phyloP scores from a whole-genome alignment of 352 stramenopile species.

The Pythium aristosporum region DNA sequence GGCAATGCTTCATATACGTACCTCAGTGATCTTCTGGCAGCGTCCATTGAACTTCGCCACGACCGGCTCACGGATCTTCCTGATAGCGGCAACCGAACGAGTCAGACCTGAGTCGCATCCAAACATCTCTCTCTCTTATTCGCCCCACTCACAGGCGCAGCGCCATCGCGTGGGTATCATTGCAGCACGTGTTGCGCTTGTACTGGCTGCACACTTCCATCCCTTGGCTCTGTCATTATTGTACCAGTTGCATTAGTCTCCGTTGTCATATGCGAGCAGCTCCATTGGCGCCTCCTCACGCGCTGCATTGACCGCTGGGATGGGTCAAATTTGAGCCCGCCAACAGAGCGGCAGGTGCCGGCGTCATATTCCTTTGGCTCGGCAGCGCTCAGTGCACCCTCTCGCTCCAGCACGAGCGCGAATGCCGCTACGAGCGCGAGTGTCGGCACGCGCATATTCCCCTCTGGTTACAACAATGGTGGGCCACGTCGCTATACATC shows the following conservation, averaged over 20 bases:
- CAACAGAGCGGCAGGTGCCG: conserved; percentile 55
- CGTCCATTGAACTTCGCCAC: conserved; percentile 70
- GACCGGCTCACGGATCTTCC: conserved; percentile 76
- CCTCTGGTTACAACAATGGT: background rate
- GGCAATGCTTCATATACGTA: background rate
- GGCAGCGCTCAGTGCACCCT: conserved; percentile 13
- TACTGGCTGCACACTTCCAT: conserved; percentile 85
- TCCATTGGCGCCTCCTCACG: conserved; percentile 27
- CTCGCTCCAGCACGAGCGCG: conserved; percentile 20
- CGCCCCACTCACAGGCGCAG: conserved; percentile 54
- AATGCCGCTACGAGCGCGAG: conserved; percentile 2
- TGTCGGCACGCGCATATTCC: conserved; percentile 12
- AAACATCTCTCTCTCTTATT: background rate
- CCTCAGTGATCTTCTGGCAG: conserved; percentile 64
- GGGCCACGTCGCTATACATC: conserved; percentile 7
- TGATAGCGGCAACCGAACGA: conserved; percentile 17
- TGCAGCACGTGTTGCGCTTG: conserved; percentile 78
- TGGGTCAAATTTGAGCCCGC: conserved; percentile 67
- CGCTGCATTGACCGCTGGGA: conserved; percentile 63
- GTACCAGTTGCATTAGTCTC: background rate
- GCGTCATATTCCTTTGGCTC: conserved; percentile 32
- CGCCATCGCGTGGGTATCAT: conserved; percentile 59
- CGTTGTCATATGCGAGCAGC: background rate
- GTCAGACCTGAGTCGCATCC: background rate
- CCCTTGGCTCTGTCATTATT: conserved; percentile 39